These are phyloP conservation scores for Phaeophleospora eucalypticola DNA, from an alignment of 2,329 filamentous ascomycete genomes.

Conservation along the genomic window DNA sequence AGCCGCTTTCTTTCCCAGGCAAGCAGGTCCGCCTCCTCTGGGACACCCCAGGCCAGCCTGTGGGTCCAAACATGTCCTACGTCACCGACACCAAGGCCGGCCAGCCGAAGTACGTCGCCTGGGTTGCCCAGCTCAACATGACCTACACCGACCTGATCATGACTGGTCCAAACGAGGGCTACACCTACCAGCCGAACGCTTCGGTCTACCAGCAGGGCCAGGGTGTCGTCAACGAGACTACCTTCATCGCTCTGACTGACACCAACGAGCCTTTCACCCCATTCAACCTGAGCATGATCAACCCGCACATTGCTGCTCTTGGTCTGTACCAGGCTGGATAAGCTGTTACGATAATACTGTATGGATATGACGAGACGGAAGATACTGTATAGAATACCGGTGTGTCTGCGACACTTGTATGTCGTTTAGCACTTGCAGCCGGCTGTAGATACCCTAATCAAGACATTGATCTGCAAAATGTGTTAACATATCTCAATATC, in stretches of 20 bases:
- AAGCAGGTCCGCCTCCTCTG: slow-evolving; percentile 67
- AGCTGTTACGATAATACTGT: not conserved
- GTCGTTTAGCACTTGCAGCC: no score
- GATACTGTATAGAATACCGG: no score
- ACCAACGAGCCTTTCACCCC: slow-evolving; percentile 64
- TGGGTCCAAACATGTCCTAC: slow-evolving; percentile 82
- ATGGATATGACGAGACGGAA: not conserved
- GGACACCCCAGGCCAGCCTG: slow-evolving; percentile 63
- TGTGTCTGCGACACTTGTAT: no score
- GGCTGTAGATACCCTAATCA: no score
- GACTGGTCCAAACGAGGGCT: slow-evolving; percentile 59
- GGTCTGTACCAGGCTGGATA: slow-evolving; percentile 74
- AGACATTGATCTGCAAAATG: no score
- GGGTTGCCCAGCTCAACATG: slow-evolving; percentile 66
- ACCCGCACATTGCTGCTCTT: slow-evolving; percentile 71
- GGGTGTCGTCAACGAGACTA: slow-evolving; percentile 65
- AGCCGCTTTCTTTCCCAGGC: slow-evolving; percentile 70
- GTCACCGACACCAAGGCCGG: slow-evolving; percentile 59
- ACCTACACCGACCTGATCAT: slow-evolving; percentile 57
- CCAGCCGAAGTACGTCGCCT: slow-evolving; percentile 63
- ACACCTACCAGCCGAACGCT: slow-evolving; percentile 68
- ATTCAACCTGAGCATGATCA: slow-evolving; percentile 70
- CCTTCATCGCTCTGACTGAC: slow-evolving; percentile 75
- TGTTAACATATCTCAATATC: no score
- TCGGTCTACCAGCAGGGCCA: slow-evolving; percentile 65